Evolutionary conservation across 2,329 filamentous ascomycete genomes (phyloP), one percentile per base, ranked within the genome.

Genomic region (Neonectria coccinea): DNA sequence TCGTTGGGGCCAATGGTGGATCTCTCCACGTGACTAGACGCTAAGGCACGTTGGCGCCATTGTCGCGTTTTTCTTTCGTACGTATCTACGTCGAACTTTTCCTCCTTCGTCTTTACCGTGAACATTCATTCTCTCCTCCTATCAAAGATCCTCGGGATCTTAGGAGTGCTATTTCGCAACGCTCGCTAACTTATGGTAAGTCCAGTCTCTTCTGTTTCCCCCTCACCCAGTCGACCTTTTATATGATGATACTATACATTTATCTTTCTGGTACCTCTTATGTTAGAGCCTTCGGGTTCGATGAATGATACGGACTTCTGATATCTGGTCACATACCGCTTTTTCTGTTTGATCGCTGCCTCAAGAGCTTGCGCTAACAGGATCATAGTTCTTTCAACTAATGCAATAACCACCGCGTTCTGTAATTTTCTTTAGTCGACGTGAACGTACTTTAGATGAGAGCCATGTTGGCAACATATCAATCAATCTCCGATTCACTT

Each of bases 181-280:
- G 25, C 42, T 56, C 48, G 20, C 41, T 39, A 33, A 50, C 20
- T 20, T 16, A 66, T 67, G 75, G 80, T 83, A 81, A 80, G 81
- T 74, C 62, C 7, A 22, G 11, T 18, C n/a, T 31, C 25, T 42
- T 14, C 12, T 50, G 14, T 52, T 16, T 56, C 61, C 45, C 42
- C 67, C 68, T 51, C 52, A 59, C 44, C 50, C 65, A 73, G 78
- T 74, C 61, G 64, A 70, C 66, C 69, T 62, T 59, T 56, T 25
- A 75, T 73, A 87, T 93, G 92, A 95, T 94, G 92, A 95, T 86
- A 89, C 76, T 80, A 79, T 78, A 84, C 85, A 82, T 84, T 84
- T 83, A 74, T 82, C 81, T 82, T 84, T 97, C 92, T 97, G 93
- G 93, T 94, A 97, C 93, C 94, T 97, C 94, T 97, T 96, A 93